Base-by-base conservation (phyloP, 164 flowering plant genomes). In the Houttuynia cordata region DNA sequence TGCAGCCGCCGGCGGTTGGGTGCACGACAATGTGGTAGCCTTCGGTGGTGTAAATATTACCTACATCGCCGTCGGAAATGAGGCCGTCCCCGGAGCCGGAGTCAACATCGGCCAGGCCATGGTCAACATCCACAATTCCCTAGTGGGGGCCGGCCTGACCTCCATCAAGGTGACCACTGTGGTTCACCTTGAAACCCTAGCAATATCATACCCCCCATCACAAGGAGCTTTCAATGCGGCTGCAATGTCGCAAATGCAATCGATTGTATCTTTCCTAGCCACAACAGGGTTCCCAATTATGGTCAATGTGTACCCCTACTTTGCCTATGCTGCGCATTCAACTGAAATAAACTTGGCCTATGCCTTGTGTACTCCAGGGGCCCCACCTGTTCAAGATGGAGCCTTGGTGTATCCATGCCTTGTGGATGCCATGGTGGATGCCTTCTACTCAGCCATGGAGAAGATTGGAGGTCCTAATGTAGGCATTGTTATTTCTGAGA, bases 381-480 rank as follows among this genome's bases (percentile, higher is more conserved):
- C 34, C 0, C 63, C 69, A 0, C 66, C 61, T 0, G 61, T 72
- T 1, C 6, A 14, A 0, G 82, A 78, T 22, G 74, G 76, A 3
- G 2, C 20, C n/a, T 57, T 58, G 12, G 12, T 13, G 3, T 75
- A 73, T 51, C 30, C 22, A 15, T 68, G 60, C 40, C 67, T 74
- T 6, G 70, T 73, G 22, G 75, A 69, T 34, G 75, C 79, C 21
- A 69, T 69, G 64, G 77, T 73, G 0, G 81, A 78, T 40, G 53
- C 75, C 2, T 57, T 73, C 20, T 30, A 64, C 21, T 62, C 70
- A 1, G 78, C 79, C 0, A 15, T 70, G 64, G 73, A 65, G 71
- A 74, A 70, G 64, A 47, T 58, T 0, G 54, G 59, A 6, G 53
- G 17, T 8, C 7, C 57, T 7, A 24, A 53, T 18, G 66, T 73